Conservation (phyloP, 768 basidiomycete genomes). For the Paxillus ammoniavirescens region DNA sequence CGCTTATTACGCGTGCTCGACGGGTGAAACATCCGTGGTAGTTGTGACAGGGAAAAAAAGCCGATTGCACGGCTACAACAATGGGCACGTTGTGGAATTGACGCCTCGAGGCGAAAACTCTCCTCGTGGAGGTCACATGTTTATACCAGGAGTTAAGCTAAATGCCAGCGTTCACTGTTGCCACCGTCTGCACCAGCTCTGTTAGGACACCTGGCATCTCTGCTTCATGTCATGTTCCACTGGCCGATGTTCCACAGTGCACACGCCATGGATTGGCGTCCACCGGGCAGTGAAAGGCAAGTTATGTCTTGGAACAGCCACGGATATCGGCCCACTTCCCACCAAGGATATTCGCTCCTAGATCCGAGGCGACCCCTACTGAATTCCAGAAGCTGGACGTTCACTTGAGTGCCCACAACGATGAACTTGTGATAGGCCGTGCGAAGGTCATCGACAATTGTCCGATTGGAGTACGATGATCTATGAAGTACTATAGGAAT, state of each 20-base stretch:
- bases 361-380: background rate
- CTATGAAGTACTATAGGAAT: constrained; percentile 11
- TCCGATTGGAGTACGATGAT: constrained; percentile 14
- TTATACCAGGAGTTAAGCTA: background rate
- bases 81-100: constrained; percentile 21
- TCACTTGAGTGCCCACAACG: background rate
- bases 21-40: constrained; percentile 3
- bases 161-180: background rate
- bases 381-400: background rate
- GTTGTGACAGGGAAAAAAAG: constrained; percentile 4
- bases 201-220: too few species aligned
- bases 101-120: constrained; percentile 12
- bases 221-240: too few species aligned
- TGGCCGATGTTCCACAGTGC: too few species aligned
- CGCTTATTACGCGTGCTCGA: constrained; percentile 25
- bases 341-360: background rate
- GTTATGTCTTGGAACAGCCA: too few species aligned
- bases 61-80: constrained; percentile 9
- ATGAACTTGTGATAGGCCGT: background rate
- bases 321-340: too few species aligned
- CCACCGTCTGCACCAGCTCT: background rate
- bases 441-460: background rate
- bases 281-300: background rate
- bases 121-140: background rate
- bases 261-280: too few species aligned